Evolutionary conservation across 148 eudicot species (phyloP), one percentile per base, ranked within the genome.

Genomic region (Diospyros kaki): DNA sequence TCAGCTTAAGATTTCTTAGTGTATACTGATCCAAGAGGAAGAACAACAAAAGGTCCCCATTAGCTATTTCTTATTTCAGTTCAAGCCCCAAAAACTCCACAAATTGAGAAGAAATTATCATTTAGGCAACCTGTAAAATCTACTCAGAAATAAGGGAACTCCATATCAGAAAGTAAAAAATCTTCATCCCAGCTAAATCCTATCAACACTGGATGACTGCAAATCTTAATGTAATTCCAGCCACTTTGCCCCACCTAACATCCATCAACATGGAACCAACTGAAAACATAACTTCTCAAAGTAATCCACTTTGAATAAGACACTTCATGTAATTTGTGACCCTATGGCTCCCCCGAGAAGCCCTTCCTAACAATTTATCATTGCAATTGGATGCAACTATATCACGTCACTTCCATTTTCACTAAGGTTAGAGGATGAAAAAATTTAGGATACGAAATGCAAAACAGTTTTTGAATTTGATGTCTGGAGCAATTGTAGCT

Each of bases 401-500:
- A 48, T 8, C n/a, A n/a, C n/a, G n/a, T n/a, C n/a, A n/a, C n/a
- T n/a, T n/a, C n/a, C n/a, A n/a, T 8, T 48, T 48, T 8, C 52
- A 4, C 52, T 4, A 43, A 58, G 64, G 44, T 67, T 18, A 43
- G 55, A 45, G 43, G 18, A 55, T 28, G 41, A 44, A 45, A 41
- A 56, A 45, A 28, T 28, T 56, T 72, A 45, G 45, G 64, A 28
- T 45, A 10, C 11, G 51, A 61, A 52, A 63, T 69, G 55, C 41
- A 61, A 42, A 77, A 61, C 64, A 51, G 52, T 40, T 61, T 70
- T 51, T 45, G 43, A 70, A 28, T 61, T 28, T 70, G 67, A 58
- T 41, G 4, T 12, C 17, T 39, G 66, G 71, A 64, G 41, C 4
- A 53, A 52, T 8, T 70, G 73, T 56, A 71, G 17, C 59, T 46